phyloP scores from a whole-genome alignment of 805 yeast genomes.

The Pichia eremophila region DNA sequence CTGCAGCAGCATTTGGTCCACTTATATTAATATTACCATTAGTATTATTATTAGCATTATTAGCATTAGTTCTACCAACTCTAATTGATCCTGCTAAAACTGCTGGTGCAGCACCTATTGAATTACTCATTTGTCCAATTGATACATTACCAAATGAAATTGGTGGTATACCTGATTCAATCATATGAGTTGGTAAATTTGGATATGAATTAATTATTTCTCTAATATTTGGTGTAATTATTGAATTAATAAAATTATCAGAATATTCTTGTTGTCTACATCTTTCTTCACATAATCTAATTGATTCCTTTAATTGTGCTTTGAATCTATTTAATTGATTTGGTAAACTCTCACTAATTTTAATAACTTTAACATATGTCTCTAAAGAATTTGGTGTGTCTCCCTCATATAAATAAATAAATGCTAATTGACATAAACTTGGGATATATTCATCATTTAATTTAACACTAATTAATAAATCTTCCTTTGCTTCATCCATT shows the following conservation, averaged over 20 bases:
- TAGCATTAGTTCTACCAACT: not conserved
- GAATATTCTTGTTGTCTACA: conserved; percentile 27
- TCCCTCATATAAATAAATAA: conserved; percentile 27
- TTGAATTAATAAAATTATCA: conserved; percentile 19
- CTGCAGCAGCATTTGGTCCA: no score
- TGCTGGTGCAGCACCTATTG: not conserved
- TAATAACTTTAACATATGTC: conserved; percentile 29
- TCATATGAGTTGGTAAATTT: conserved; percentile 7
- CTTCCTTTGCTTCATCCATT: conserved; percentile 28
- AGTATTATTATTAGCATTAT: not conserved
- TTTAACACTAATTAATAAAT: conserved; percentile 24
- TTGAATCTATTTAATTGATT: conserved; percentile 18
- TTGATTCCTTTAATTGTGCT: conserved; percentile 20
- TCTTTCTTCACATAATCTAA: conserved; percentile 22
- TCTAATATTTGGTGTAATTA: conserved; percentile 20
- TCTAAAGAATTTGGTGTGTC: conserved; percentile 28
- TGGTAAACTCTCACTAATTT: conserved; percentile 12
- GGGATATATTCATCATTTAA: conserved; percentile 29
- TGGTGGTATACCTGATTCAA: conserved; percentile 10
- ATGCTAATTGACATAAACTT: conserved; percentile 32
- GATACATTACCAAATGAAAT: conserved; percentile 12
- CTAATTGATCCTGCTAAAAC: not conserved
- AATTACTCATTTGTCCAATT: conserved; percentile 3
- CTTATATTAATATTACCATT: not conserved
- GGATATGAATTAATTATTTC: conserved; percentile 14